These are phyloP conservation scores for Clitopilus hobsonii DNA, from an alignment of 768 basidiomycete genomes.

Conservation along the genomic window DNA sequence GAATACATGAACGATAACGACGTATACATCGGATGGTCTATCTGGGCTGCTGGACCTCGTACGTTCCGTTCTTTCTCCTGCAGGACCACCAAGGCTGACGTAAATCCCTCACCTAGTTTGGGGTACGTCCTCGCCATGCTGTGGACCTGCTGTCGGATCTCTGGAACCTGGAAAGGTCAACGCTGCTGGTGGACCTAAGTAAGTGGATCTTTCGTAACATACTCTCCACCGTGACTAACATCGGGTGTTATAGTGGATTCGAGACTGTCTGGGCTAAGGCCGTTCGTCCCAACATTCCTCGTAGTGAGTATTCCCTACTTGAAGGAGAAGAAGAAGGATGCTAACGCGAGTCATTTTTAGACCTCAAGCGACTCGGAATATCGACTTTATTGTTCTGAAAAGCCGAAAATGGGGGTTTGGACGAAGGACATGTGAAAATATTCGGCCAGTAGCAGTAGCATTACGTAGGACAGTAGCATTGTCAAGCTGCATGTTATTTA, in stretches of 20 bases:
- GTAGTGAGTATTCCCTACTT: slow-evolving; percentile 6
- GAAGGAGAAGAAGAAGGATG: no score
- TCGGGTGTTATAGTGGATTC: slow-evolving; percentile 23
- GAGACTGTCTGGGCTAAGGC: slow-evolving; percentile 31
- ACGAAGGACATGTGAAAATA: no score
- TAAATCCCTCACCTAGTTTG: slow-evolving; percentile 25
- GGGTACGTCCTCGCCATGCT: slow-evolving; percentile 38
- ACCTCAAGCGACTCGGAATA: background rate
- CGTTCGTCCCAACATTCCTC: slow-evolving; percentile 33
- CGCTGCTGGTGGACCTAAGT: slow-evolving; percentile 34
- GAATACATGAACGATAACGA: slow-evolving; percentile 35
- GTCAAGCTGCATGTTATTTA: no score
- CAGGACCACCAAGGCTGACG: background rate
- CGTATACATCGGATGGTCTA: slow-evolving; percentile 42
- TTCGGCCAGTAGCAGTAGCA: no score
- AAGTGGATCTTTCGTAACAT: slow-evolving; percentile 1
- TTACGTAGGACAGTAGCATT: no score
- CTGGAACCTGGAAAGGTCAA: slow-evolving; percentile 37
- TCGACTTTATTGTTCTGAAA: background rate
- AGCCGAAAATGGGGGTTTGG: no score
- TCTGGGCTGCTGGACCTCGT: slow-evolving; percentile 46
- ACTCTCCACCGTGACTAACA: background rate
- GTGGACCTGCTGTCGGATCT: slow-evolving; percentile 37
- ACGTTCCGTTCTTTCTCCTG: slow-evolving; percentile 8
- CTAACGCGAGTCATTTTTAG: background rate